Evolutionary conservation across 2,329 filamentous ascomycete genomes (phyloP).

Genomic region (Cladosporium velox): DNA sequence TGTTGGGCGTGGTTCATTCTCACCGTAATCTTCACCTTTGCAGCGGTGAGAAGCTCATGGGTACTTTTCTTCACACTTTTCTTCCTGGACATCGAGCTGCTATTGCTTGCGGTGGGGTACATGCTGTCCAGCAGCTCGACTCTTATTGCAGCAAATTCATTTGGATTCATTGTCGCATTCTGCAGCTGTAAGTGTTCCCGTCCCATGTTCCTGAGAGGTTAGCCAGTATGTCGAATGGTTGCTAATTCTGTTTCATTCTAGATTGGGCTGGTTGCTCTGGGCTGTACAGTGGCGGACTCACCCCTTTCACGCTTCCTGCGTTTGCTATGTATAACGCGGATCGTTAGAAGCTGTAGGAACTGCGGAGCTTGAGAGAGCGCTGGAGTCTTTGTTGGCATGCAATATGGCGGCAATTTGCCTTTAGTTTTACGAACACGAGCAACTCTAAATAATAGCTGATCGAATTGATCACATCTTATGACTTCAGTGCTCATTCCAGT

Average conservation of each 20-base stretch:
- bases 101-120: slow-evolving; percentile 34
- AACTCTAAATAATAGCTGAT: too few relatives aligned
- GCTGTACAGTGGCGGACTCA: slow-evolving; percentile 27
- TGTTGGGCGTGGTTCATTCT: slow-evolving; percentile 37
- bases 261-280: slow-evolving; percentile 31
- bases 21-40: slow-evolving; percentile 33
- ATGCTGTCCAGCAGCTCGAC: slow-evolving; percentile 27
- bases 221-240: neutral
- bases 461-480: too few relatives aligned
- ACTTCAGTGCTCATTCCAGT: too few relatives aligned
- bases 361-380: neutral
- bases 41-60: slow-evolving; percentile 33
- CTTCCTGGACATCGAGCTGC: slow-evolving; percentile 31
- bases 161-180: slow-evolving; percentile 33
- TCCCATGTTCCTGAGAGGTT: too few relatives aligned
- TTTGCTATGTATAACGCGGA: slow-evolving; percentile 23
- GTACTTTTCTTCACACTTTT: slow-evolving; percentile 30
- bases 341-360: neutral
- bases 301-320: slow-evolving; percentile 28
- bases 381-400: too few relatives aligned
- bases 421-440: too few relatives aligned
- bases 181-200: slow-evolving; percentile 26
- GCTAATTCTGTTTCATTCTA: neutral
- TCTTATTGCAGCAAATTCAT: slow-evolving; percentile 28
- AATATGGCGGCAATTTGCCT: too few relatives aligned